Evolutionary conservation across 257 asterid species (phyloP).

Genomic region (Capsicum chinense): DNA sequence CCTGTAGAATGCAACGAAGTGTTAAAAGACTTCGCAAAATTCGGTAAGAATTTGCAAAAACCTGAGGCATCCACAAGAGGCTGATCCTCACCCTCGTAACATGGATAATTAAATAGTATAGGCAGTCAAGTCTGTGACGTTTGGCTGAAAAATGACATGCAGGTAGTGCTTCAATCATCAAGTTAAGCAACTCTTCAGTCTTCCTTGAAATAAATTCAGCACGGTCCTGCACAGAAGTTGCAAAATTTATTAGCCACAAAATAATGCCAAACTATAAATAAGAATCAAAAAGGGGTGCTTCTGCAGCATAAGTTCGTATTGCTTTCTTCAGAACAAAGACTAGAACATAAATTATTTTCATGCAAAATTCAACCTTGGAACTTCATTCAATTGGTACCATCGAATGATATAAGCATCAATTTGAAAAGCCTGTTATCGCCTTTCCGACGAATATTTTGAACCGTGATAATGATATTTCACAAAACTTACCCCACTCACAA

Average conservation of each 20-base stretch:
- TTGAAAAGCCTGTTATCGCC: neutral
- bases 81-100: constrained; percentile 63
- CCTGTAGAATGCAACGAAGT: constrained; percentile 57
- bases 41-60: neutral
- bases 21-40: constrained; percentile 20
- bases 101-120: constrained; percentile 75
- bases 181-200: constrained; percentile 61
- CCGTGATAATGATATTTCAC: constrained; percentile 11
- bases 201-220: constrained; percentile 66
- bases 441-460: constrained; percentile 16
- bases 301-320: neutral
- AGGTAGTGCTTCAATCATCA: constrained; percentile 90
- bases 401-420: constrained; percentile 5
- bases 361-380: constrained; percentile 11
- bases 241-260: constrained; percentile 24
- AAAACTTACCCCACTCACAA: constrained; percentile 24
- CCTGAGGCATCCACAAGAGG: constrained; percentile 28
- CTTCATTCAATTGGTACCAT: neutral
- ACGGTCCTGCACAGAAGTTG: constrained; percentile 52
- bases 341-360: neutral
- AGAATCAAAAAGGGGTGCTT: constrained; percentile 12
- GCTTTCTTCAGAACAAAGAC: constrained; percentile 15
- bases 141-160: constrained; percentile 91
- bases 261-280: constrained; percentile 4
- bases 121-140: constrained; percentile 86